A percentile compares a stretch with the other conserved stretches of the same genome.
These are phyloP conservation scores for Saccharomyces hybrid DNA, from an alignment of 1,139 yeast genomes.

Conservation along the genomic window DNA sequence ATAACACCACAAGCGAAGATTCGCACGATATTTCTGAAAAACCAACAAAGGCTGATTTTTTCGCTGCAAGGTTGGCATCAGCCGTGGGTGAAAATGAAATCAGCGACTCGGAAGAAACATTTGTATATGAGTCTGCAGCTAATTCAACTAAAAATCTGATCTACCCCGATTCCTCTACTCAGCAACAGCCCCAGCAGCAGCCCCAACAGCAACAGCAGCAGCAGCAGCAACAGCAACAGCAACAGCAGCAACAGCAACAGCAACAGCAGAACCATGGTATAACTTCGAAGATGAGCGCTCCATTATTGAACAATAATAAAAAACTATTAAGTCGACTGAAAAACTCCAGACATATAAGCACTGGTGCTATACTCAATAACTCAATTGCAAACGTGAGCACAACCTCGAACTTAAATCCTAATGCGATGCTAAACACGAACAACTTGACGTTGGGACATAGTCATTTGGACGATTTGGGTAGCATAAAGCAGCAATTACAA, in stretches of 20 bases:
- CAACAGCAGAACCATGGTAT: conserved; percentile 17
- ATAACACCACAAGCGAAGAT: conserved; percentile 2
- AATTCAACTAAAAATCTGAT: conserved; percentile 34
- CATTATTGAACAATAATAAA: conserved; percentile 25
- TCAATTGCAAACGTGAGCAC: conserved; percentile 4
- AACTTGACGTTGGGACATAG: background rate
- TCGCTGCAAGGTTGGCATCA: conserved; percentile 88
- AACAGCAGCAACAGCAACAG: conserved; percentile 2
- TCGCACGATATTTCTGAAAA: conserved; percentile 11
- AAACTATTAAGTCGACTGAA: conserved; percentile 27
- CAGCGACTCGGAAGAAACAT: conserved; percentile 86
- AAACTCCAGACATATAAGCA: conserved; percentile 29
- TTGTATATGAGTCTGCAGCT: conserved; percentile 65
- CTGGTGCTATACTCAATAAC: conserved; percentile 24
- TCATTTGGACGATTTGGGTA: background rate
- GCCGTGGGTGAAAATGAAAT: conserved; percentile 88
- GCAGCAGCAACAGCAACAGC: conserved; percentile 2
- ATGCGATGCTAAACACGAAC: conserved; percentile 7
- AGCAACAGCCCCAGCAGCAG: conserved; percentile 6
- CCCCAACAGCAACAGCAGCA: too few relatives aligned
- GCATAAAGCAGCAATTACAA: conserved; percentile 9
- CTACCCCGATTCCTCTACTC: conserved; percentile 13
- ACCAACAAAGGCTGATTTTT: conserved; percentile 71
- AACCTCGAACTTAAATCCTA: conserved; percentile 7
- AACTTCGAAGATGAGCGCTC: conserved; percentile 29